These are phyloP conservation scores for Corymbia citriodora DNA, from an alignment of 441 rosid species.

Conservation along the genomic window DNA sequence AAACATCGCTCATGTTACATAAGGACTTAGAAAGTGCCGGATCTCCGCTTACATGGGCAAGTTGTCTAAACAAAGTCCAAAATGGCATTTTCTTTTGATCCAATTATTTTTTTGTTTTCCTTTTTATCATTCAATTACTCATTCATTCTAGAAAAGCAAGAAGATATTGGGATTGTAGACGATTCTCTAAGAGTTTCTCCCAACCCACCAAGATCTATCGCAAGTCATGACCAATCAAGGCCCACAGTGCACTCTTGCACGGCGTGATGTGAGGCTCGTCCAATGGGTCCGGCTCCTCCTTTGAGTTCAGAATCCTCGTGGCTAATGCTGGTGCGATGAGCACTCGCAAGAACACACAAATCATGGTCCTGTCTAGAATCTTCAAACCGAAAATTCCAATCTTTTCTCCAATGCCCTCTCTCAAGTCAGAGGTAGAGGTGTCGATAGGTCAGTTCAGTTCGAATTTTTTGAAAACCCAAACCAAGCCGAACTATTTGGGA, in stretches of 20 bases:
- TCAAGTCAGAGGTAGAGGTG: too few species aligned
- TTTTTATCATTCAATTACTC: background rate
- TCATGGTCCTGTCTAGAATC: too few species aligned
- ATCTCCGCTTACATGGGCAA: background rate
- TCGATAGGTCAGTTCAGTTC: too few species aligned
- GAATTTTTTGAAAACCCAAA: too few species aligned
- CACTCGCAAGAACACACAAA: background rate
- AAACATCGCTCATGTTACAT: background rate
- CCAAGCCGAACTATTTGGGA: too few species aligned
- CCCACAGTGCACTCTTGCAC: background rate
- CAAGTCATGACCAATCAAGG: background rate
- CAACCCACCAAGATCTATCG: background rate
- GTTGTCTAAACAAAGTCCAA: background rate
- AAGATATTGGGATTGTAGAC: background rate
- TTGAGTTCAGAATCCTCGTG: background rate
- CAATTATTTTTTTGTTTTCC: background rate
- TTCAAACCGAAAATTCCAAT: too few species aligned
- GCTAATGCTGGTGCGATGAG: background rate
- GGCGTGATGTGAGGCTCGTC: background rate
- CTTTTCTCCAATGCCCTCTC: too few species aligned
- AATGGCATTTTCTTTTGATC: background rate
- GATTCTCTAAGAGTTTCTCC: background rate
- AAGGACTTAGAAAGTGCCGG: background rate
- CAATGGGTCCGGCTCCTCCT: background rate
- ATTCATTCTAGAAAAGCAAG: background rate